These are phyloP conservation scores for Jackrogersella multiformis DNA, from an alignment of 495 filamentous ascomycete genomes.

Conservation along the genomic window DNA sequence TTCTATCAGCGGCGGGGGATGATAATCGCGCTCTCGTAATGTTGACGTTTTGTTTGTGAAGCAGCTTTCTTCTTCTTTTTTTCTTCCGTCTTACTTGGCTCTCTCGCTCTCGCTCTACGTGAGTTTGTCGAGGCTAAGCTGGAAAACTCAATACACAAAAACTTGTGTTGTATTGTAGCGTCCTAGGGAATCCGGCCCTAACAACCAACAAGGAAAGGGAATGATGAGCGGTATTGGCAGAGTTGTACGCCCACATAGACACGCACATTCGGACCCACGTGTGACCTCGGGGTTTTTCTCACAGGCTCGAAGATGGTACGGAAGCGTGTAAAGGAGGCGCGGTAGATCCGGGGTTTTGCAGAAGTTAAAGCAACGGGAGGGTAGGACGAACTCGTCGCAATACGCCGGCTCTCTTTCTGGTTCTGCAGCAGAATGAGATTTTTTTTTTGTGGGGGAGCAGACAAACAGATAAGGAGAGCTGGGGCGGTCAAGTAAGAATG, in stretches of 20 bases:
- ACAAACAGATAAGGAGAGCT: slow-evolving; percentile 5
- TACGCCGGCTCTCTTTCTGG: slow-evolving; percentile 28
- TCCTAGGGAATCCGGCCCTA: slow-evolving; percentile 34
- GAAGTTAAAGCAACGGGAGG: slow-evolving; percentile 29
- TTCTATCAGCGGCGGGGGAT: slow-evolving; percentile 22
- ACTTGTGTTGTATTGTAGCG: slow-evolving; percentile 28
- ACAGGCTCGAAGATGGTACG: slow-evolving; percentile 34
- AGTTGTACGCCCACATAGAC: slow-evolving; percentile 31
- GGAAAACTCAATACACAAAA: slow-evolving; percentile 24
- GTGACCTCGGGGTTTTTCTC: slow-evolving; percentile 35
- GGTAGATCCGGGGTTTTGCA: slow-evolving; percentile 35
- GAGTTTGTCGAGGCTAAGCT: slow-evolving; percentile 10
- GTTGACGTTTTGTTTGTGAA: slow-evolving; percentile 25
- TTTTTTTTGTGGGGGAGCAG: slow-evolving; percentile 34
- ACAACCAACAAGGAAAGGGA: slow-evolving; percentile 35
- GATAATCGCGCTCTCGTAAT: slow-evolving; percentile 33
- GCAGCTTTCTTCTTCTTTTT: slow-evolving; percentile 11
- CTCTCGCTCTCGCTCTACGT: slow-evolving; percentile 24
- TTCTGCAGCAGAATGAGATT: slow-evolving; percentile 25
- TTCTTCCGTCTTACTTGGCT: slow-evolving; percentile 8
- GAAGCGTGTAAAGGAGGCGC: slow-evolving; percentile 35
- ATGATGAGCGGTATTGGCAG: slow-evolving; percentile 39
- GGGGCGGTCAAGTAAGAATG: slow-evolving; percentile 31
- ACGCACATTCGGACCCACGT: slow-evolving; percentile 38
- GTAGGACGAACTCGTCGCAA: slow-evolving; percentile 38